Base-by-base conservation (phyloP, 352 stramenopile species). In the Phytophthora ohioensis region DNA sequence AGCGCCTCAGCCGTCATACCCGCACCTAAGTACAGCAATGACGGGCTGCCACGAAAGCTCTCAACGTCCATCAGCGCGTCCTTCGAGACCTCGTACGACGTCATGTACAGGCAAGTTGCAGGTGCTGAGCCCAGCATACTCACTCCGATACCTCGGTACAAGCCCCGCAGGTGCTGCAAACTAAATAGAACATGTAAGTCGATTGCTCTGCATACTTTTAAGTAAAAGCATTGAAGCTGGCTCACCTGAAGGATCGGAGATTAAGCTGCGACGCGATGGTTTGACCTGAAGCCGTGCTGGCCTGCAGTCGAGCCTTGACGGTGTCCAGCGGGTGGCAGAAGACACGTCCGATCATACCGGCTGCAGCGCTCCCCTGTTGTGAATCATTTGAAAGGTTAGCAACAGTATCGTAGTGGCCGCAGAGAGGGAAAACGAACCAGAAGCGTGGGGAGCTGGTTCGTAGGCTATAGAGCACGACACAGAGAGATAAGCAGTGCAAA, bases 101-200 rank as follows among this genome's bases (percentile, higher is more conserved):
- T 98, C 56, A 99, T 77, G 82, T 99, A 99, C 5, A 99, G 73
- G 66, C 97, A 97, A 49, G 95, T 98, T 1, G 94, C 98, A 9
- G 97, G 97, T 45, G 96, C 97, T 11, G 96, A 98, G 9, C 96
- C 96, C 27, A 99, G 55, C 66, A 99, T 88, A 39, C 97, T 97
- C 13, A 98, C 94, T 15, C 93, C 95, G 61, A 99, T 92, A 3
- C 98, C 98, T 54, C 94, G 85, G 76, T 99, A 99, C 4, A 99
- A 78, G 3, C 95, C 91, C 6, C 86, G 83, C 31, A 94, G 39
- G n/a, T 91, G 82, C 41, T 76, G 54, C 27, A 84, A 2, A 46
- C 79, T 87, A 30, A 8, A 51, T 31, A 34, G 5, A 35, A 45
- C 8, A 15, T 3, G 34, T 53, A 30, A 58, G 21, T 48, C 3